phyloP scores from a whole-genome alignment of 306 rosid species.

The Prosopis cineraria region DNA sequence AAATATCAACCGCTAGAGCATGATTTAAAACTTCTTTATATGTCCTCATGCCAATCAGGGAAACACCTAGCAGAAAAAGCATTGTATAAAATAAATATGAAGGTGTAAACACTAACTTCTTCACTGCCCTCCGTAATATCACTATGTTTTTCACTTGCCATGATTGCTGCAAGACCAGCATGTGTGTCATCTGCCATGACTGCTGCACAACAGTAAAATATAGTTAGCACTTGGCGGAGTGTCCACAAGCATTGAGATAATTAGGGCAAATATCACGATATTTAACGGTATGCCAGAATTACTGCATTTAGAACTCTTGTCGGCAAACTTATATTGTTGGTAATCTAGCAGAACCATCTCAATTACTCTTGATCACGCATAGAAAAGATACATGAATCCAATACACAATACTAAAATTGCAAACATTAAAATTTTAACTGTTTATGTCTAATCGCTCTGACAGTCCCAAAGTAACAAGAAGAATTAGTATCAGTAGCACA shows the following conservation, averaged over 20 bases:
- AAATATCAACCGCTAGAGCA: background rate
- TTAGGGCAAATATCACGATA: background rate
- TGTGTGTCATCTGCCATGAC: constrained; percentile 49
- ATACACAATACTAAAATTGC: background rate
- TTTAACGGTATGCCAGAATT: background rate
- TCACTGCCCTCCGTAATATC: constrained; percentile 48
- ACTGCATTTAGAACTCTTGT: background rate
- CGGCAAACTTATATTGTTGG: background rate
- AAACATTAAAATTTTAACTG: background rate
- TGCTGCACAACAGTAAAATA: constrained; percentile 35
- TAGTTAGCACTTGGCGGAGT: background rate
- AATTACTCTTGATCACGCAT: background rate
- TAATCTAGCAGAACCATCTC: background rate
- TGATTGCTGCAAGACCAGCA: constrained; percentile 34
- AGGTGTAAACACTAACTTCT: constrained; percentile 41
- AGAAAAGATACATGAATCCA: background rate
- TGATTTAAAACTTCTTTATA: background rate
- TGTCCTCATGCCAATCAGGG: constrained; percentile 5
- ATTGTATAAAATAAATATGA: background rate
- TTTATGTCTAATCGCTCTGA: background rate
- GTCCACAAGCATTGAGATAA: background rate
- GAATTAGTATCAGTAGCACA: background rate
- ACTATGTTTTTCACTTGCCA: constrained; percentile 44
- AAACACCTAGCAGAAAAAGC: constrained; percentile 1
- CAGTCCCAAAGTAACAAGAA: background rate